Conservation (phyloP, 2,329 filamentous ascomycete species). For the Cladosporium sp. region DNA sequence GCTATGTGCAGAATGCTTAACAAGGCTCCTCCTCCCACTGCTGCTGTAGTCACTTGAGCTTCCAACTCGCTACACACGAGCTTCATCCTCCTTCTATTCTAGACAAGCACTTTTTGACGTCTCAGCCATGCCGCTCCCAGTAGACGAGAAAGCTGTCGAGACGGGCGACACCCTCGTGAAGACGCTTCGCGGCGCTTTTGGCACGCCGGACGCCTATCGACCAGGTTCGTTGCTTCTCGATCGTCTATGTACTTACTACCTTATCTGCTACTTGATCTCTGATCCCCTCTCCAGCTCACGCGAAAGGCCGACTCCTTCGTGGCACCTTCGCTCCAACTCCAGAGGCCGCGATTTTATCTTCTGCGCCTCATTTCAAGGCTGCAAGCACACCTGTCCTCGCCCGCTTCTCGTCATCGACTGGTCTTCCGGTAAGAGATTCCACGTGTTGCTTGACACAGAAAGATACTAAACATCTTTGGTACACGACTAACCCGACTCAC, state of each 20-base stretch:
- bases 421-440: slow-evolving; percentile 16
- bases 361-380: slow-evolving; percentile 23
- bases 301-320: slow-evolving; percentile 49
- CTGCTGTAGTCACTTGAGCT: background rate
- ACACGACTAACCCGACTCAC: background rate
- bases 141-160: slow-evolving; percentile 16
- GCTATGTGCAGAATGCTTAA: too few species aligned
- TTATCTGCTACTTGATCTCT: background rate
- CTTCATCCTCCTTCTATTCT: background rate
- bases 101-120: background rate
- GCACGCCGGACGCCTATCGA: slow-evolving; percentile 21
- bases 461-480: too few species aligned
- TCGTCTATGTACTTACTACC: too few species aligned
- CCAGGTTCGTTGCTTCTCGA: slow-evolving; percentile 17
- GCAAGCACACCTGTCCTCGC: slow-evolving; percentile 21
- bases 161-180: slow-evolving; percentile 21
- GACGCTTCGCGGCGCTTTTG: slow-evolving; percentile 22
- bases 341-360: slow-evolving; percentile 39
- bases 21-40: too few species aligned
- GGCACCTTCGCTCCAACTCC: slow-evolving; percentile 51
- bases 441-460: too few species aligned
- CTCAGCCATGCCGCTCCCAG: slow-evolving; percentile 23
- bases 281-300: slow-evolving; percentile 42
- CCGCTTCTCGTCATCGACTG: slow-evolving; percentile 26
- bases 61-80: background rate